Percentiles rank a stretch among this genome's conserved stretches.
Evolutionary conservation across 176 grass and related monocot species (phyloP).

Genomic region (Panicum miliaceum): DNA sequence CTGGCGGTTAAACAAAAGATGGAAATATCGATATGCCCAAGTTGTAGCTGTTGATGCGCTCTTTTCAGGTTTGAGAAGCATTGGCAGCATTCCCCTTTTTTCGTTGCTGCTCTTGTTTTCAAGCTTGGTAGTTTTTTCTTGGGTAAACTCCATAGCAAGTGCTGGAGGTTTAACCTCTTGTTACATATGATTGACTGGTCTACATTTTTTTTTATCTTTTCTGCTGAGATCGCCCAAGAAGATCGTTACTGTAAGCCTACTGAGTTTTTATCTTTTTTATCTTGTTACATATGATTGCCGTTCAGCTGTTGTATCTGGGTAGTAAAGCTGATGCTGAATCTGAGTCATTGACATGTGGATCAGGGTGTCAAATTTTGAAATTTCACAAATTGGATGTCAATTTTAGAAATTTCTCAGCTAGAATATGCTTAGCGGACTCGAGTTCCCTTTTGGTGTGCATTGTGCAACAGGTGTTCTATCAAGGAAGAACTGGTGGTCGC

Average conservation of each 20-base stretch:
- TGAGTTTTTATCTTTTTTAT: too few relatives aligned
- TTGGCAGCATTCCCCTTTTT: too few relatives aligned
- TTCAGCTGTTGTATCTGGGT: not conserved
- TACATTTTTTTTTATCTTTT: not conserved
- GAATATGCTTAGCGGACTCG: not conserved
- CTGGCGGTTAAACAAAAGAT: too few relatives aligned
- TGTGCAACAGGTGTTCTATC: not conserved
- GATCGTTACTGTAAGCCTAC: not conserved
- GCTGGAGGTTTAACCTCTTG: not conserved
- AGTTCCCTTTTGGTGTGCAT: not conserved
- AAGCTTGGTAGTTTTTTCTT: not conserved
- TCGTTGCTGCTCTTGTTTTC: not conserved
- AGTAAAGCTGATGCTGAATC: too few relatives aligned
- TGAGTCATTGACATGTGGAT: too few relatives aligned
- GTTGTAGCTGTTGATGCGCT: too few relatives aligned
- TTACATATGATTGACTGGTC: not conserved
- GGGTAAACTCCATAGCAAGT: not conserved
- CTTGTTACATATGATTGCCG: too few relatives aligned
- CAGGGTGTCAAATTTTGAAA: too few relatives aligned
- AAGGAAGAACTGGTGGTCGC: not conserved
- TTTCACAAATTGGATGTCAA: too few relatives aligned
- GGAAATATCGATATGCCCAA: too few relatives aligned
- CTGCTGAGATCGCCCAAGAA: not conserved
- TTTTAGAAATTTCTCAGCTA: too few relatives aligned
- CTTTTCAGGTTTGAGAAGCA: too few relatives aligned